Evolutionary conservation across 257 asterid species (phyloP).

Genomic region (Nicotiana knightiana): DNA sequence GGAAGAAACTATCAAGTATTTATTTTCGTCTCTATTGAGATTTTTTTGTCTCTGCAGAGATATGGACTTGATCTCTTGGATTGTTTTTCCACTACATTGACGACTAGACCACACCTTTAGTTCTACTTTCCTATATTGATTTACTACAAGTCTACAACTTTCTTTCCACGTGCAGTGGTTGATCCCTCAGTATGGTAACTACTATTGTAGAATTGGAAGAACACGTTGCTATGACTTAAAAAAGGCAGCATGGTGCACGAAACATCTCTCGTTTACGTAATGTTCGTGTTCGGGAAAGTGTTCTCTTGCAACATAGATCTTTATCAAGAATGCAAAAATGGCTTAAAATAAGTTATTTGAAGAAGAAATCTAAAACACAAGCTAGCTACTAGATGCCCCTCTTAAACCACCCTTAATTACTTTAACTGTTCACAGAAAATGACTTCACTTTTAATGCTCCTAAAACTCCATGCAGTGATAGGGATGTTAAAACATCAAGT

Average conservation of each 20-base stretch:
- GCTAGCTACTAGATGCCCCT: not conserved
- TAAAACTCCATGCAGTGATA: slow-evolving; percentile 31
- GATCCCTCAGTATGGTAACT: not conserved
- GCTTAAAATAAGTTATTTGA: not conserved
- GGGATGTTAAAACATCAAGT: slow-evolving; percentile 32
- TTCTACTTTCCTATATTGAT: not conserved
- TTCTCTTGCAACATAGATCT: no score
- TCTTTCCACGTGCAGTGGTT: not conserved
- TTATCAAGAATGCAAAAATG: no score
- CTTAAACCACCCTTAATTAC: not conserved
- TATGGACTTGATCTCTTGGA: no score
- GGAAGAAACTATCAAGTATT: no score
- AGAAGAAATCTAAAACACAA: not conserved
- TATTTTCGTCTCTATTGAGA: no score
- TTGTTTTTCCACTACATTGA: not conserved
- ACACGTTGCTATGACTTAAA: not conserved
- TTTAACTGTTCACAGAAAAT: slow-evolving; percentile 22
- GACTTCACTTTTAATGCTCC: slow-evolving; percentile 33
- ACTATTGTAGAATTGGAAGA: not conserved
- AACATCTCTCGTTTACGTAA: no score
- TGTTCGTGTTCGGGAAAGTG: no score
- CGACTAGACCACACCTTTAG: not conserved
- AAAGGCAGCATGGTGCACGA: no score
- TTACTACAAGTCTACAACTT: not conserved
- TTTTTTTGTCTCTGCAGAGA: no score